Evolutionary conservation across 805 yeast genomes (phyloP), one percentile per base, ranked within the genome.

Genomic region (Wickerhamia fluorescens): DNA sequence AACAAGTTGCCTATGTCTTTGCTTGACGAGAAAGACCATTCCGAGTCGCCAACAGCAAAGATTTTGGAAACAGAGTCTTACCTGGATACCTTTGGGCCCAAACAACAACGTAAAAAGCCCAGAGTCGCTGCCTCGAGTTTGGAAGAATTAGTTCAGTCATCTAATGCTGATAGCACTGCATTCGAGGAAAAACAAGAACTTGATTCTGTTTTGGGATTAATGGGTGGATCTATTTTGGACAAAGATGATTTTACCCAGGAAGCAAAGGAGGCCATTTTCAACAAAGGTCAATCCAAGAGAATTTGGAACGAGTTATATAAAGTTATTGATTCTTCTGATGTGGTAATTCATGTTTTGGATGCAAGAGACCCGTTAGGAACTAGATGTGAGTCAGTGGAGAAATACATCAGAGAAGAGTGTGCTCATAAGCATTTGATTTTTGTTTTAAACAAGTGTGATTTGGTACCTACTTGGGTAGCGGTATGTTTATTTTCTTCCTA

Each of bases 381-480:
- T 7, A 74, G 97, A 45, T 89, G 98, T 69, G 78, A 71, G 45
- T 73, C 94, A 2, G 96, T 89, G 32, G 96, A 92, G 58, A 87
- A 86, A 49, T 88, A 86, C 53, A 85, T 89, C 55, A 75, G 72
- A 45, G 89, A 84, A 42, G 98, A 89, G 61, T 87, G 94, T 51
- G 85, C 97, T 9, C 98, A 92, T 55, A 89, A 89, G 62, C 98
- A 92, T 68, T 69, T 89, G 65, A 81, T 89, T 43, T 88, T 81
- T 53, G 95, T 92, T 33, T 66, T 89, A 61, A 89, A 89, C 73
- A 89, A 89, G 71, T 88, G 96, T 73, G 98, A 89, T 68, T 75
- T 89, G 50, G 96, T 89, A 29, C 98, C 98, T 40, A 89, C 96
- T 26, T 89, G 97, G 96, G 96, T 86, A 50, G 96, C 97, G 49